Conservation (phyloP, 495 filamentous ascomycete species). For the Trichoderma orchidacearum region DNA sequence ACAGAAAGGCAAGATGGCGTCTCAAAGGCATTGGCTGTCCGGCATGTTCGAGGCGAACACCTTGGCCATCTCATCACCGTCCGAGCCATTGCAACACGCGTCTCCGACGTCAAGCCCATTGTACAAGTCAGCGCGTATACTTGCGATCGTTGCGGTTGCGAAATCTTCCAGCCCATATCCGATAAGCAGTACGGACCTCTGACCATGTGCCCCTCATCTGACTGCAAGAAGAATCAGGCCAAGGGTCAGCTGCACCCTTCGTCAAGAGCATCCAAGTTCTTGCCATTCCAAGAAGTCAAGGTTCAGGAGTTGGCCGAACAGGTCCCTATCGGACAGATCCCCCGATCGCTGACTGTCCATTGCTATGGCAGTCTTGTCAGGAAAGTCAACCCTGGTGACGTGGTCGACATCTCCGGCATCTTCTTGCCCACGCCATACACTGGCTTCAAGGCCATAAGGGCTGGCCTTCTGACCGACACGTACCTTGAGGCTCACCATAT, state of each 20-base stretch:
- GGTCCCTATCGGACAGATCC: slow-evolving; percentile 94
- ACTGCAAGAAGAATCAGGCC: slow-evolving; percentile 80
- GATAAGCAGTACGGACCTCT: slow-evolving; percentile 83
- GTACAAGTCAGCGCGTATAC: slow-evolving; percentile 94
- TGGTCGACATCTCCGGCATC: slow-evolving; percentile 85
- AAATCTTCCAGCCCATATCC: slow-evolving; percentile 93
- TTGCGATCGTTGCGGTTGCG: slow-evolving; percentile 88
- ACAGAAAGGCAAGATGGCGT: slow-evolving; percentile 55
- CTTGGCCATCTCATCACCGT: slow-evolving; percentile 88
- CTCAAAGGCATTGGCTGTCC: slow-evolving; percentile 81
- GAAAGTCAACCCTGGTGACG: slow-evolving; percentile 82
- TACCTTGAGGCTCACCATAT: slow-evolving; percentile 92
- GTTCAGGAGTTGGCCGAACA: slow-evolving; percentile 98
- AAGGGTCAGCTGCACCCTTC: slow-evolving; percentile 90
- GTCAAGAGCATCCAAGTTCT: slow-evolving; percentile 87
- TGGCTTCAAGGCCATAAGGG: slow-evolving; percentile 90
- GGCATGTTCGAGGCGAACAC: slow-evolving; percentile 83
- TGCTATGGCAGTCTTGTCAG: slow-evolving; percentile 78
- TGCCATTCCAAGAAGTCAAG: slow-evolving; percentile 97
- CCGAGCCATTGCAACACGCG: slow-evolving; percentile 85
- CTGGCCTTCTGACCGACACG: slow-evolving; percentile 88
- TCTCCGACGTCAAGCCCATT: slow-evolving; percentile 96
- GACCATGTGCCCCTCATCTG: slow-evolving; percentile 68
- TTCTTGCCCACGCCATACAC: slow-evolving; percentile 97
- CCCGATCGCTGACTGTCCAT: slow-evolving; percentile 74